phyloP scores from a whole-genome alignment of 257 asterid species.

The Haberlea rhodopensis region DNA sequence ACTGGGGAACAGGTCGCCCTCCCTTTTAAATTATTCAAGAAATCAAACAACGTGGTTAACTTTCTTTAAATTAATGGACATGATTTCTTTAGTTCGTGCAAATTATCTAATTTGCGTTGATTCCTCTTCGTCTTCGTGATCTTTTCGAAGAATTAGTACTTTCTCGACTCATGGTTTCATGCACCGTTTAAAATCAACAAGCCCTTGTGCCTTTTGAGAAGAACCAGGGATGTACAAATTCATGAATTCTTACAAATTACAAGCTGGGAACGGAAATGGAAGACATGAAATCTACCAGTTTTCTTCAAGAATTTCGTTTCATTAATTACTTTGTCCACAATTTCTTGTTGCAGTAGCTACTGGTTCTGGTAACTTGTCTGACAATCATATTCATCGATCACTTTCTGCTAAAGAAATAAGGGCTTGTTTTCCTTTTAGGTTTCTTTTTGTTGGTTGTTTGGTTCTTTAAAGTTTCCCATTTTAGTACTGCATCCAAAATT shows the following conservation, averaged over 20 bases:
- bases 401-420: constrained; percentile 24
- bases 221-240: constrained; percentile 36
- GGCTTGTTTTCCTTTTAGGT: background rate
- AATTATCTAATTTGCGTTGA: background rate
- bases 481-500: constrained; percentile 17
- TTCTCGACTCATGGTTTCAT: constrained; percentile 23
- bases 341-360: constrained; percentile 10
- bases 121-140: background rate
- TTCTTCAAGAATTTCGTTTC: background rate
- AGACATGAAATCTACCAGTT: background rate
- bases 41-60: background rate
- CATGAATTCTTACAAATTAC: constrained; percentile 32
- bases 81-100: constrained; percentile 8
- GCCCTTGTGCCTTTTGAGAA: constrained; percentile 13
- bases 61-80: background rate
- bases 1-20: constrained; percentile 72
- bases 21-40: constrained; percentile 40
- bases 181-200: constrained; percentile 5
- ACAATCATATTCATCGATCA: constrained; percentile 25
- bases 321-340: background rate
- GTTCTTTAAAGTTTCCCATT: constrained; percentile 19
- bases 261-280: background rate
- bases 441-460: background rate
- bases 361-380: constrained; percentile 33
- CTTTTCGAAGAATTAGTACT: background rate